Evolutionary conservation across 1,284 basidiomycete species (phyloP).

Genomic region (Naganishia albida): DNA sequence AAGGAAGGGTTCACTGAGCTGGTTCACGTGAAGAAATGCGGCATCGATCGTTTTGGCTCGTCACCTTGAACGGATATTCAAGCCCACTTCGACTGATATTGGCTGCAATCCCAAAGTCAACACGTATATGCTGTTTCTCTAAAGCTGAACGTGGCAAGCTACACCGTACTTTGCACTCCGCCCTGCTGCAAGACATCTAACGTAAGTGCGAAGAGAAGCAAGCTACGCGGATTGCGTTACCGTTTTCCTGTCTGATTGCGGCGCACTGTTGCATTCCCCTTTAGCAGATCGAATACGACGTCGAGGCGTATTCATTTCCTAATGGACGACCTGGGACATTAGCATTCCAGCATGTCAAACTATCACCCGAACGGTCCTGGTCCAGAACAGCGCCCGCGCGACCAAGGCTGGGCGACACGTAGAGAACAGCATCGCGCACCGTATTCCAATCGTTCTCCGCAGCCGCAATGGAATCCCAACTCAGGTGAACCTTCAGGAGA

Average conservation of each 20-base stretch:
- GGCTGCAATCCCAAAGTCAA: too few relatives aligned
- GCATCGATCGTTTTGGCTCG: conserved; percentile 12
- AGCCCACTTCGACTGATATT: too few relatives aligned
- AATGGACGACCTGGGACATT: neutral
- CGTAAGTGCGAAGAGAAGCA: too few relatives aligned
- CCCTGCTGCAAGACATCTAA: too few relatives aligned
- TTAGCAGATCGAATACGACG: neutral
- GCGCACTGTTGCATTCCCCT: neutral
- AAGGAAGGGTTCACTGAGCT: neutral
- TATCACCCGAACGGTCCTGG: conserved; percentile 11
- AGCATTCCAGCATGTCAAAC: conserved; percentile 13
- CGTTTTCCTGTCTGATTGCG: neutral
- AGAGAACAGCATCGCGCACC: conserved; percentile 5
- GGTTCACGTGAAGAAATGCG: conserved; percentile 23
- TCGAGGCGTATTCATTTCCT: neutral
- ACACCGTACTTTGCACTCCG: too few relatives aligned
- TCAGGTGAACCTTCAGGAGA: conserved; percentile 2
- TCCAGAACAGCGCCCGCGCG: conserved; percentile 1
- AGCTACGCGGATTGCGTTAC: neutral
- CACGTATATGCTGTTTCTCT: too few relatives aligned
- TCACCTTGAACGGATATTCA: neutral
- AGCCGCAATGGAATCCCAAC: conserved; percentile 1
- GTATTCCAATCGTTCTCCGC: neutral
- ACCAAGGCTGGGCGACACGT: neutral
- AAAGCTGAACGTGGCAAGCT: too few relatives aligned